Base-by-base conservation (phyloP, 106 monocot species). In the Phalaenopsis aphrodite region DNA sequence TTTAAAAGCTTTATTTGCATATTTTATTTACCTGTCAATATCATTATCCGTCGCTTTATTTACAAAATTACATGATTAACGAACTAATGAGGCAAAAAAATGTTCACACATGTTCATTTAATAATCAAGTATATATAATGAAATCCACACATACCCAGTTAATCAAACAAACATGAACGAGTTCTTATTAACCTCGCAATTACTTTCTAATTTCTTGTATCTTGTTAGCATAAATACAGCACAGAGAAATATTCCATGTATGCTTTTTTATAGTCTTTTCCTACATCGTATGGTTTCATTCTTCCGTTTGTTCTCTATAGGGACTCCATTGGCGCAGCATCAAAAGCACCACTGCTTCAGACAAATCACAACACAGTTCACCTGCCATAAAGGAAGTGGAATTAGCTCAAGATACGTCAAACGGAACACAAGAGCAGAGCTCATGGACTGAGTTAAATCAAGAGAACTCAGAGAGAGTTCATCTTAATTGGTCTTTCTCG, bases 401-500 rank as follows among this genome's bases (percentile, higher is more conserved):
- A 42, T 1, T 41, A 73, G 11, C 23, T 12, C 21, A 6, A 41
- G 79, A 82, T 41, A 48, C 36, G 38, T 56, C 36, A 19, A 12
- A 14, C 16, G 73, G 77, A 42, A 56, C 56, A 16, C 41, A 69
- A 16, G 5, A 55, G 39, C 42, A 75, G 3, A 78, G 46, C 10
- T 76, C 24, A 16, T 47, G 49, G 23, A 5, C 10, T 3, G 48
- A 49, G 10, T 15, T 23, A 1, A 77, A 41, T 71, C 49, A 42
- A 58, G 18, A 61, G 2, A 37, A 55, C n/a, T 81, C 78, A 23
- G 83, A 82, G 39, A 81, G 75, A 88, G 41, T 41, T 56, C 56
- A 80, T 21, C 19, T 71, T 23, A 78, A 55, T 24, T 71, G 73
- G 43, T 84, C 88, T 5, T 78, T 81, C 75, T 83, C 86, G 71